Base-by-base conservation (phyloP, 805 yeast genomes). In the Starmerella floris region DNA sequence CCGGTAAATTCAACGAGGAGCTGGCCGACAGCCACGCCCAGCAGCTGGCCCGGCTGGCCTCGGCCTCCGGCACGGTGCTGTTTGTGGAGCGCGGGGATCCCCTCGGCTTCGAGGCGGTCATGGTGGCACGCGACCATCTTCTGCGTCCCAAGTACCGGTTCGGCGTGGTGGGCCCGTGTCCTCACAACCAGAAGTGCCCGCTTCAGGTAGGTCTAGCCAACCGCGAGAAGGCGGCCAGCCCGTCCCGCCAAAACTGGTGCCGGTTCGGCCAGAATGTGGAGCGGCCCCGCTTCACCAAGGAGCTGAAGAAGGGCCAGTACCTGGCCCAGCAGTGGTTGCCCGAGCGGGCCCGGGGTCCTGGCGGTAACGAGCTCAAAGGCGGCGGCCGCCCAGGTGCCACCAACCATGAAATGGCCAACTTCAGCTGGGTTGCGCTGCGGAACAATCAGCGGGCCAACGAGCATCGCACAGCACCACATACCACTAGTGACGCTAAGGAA, bases 81-180 rank as follows among this genome's bases (percentile, higher is more conserved):
- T 58, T 91, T 2, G 63, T 87, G 2, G 97, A 91, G 62, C 68
- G 95, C 49, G 98, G 98, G 2, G 82, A 80, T 43, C 83, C 96
- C 0, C 56, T 77, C 26, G 97, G 97, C 0, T 83, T 83, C 56
- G 98, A 91, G 61, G 68, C 76, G 2, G 71, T 85, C 44, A 93
- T 95, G 0, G 68, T 95, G 41, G 95, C 96, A 4, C 69, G 98
- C 55, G 95, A 88, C 58, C 63, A 83, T 3, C 74, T 84, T 72
- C 64, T 88, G n/a, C 74, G 97, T 51, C 95, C 96, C 0, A 94
- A 58, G n/a, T 35, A 27, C 16, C 33, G 34, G 4, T 32, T 49
- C 37, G 70, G 72, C 32, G 68, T 88, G 8, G 56, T 88, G 17
- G 95, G 95, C 0, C 98, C 98, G 3, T 91, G 96, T 56, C 62